A percentile compares a stretch with the other conserved stretches of the same genome.
Evolutionary conservation across 2,329 filamentous ascomycete species (phyloP).

Genomic region (Stagonosporopsis rhizophila): DNA sequence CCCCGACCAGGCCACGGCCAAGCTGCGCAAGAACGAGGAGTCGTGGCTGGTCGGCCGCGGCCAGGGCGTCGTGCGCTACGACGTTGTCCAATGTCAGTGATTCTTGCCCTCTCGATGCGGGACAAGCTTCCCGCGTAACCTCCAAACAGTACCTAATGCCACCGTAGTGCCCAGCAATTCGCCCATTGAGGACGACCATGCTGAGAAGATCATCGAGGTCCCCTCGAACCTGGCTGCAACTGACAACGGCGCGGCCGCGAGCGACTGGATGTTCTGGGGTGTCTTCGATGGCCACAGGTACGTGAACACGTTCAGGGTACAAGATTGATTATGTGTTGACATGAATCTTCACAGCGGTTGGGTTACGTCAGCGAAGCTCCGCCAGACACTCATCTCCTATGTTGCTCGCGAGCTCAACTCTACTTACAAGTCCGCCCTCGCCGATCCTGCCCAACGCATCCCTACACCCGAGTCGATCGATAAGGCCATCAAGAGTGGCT

Average conservation of each 20-base stretch:
- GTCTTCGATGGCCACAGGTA: constrained; percentile 97
- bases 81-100: constrained; percentile 74
- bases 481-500: constrained; percentile 89
- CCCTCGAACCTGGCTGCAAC: constrained; percentile 66
- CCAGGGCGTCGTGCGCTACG: constrained; percentile 90
- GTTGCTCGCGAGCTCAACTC: constrained; percentile 91
- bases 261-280: constrained; percentile 99
- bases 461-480: constrained; percentile 85
- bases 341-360: constrained; percentile 70
- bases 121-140: neutral
- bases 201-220: constrained; percentile 96
- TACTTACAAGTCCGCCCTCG: constrained; percentile 80
- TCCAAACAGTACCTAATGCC: neutral
- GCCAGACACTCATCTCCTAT: constrained; percentile 89
- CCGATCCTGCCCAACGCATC: constrained; percentile 62
- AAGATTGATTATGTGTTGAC: neutral
- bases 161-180: constrained; percentile 82
- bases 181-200: constrained; percentile 97
- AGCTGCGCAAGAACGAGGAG: constrained; percentile 86
- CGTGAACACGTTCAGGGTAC: constrained; percentile 8
- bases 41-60: constrained; percentile 90
- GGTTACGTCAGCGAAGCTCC: constrained; percentile 96
- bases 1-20: constrained; percentile 89
- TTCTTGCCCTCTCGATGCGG: neutral
- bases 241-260: constrained; percentile 64